phyloP scores from a whole-genome alignment of 768 basidiomycete genomes.

The Lactifluus subvellereus region DNA sequence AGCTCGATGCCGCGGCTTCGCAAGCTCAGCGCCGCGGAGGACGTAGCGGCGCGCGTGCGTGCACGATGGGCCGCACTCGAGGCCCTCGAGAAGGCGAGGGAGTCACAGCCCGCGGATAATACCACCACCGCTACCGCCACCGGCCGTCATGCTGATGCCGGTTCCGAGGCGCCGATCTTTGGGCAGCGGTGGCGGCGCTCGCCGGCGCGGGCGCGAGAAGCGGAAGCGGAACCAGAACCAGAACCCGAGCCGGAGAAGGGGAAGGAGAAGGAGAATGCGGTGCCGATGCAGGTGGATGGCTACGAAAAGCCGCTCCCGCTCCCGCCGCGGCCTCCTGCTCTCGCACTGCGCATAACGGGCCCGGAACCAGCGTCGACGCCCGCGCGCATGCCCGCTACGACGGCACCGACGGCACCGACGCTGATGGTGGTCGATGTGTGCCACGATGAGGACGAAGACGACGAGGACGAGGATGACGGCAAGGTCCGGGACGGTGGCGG shows the following conservation, averaged over 20 bases:
- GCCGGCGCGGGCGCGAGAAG: not conserved
- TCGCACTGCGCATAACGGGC: not conserved
- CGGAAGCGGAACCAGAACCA: not conserved
- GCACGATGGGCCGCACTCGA: constrained; percentile 23
- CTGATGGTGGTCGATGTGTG: not conserved
- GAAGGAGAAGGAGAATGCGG: constrained; percentile 10
- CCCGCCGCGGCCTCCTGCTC: constrained; percentile 9
- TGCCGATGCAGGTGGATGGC: constrained; percentile 12
- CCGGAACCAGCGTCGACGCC: not conserved
- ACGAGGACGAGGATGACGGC: not conserved
- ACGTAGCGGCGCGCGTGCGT: constrained; percentile 20
- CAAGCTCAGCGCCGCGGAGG: constrained; percentile 22
- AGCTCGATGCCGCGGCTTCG: constrained; percentile 13
- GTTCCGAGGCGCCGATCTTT: not conserved
- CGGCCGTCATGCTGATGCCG: not conserved
- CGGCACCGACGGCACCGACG: not conserved
- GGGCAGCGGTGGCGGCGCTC: not conserved
- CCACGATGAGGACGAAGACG: not conserved
- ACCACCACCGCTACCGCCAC: not conserved
- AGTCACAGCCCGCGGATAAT: not conserved
- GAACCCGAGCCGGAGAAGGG: not conserved
- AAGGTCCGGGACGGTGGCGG: not conserved
- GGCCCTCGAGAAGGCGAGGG: constrained; percentile 12
- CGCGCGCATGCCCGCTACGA: not conserved
- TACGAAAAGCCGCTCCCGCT: constrained; percentile 20